phyloP scores from a whole-genome alignment of 257 asterid genomes.

The Nicotiana knightiana region DNA sequence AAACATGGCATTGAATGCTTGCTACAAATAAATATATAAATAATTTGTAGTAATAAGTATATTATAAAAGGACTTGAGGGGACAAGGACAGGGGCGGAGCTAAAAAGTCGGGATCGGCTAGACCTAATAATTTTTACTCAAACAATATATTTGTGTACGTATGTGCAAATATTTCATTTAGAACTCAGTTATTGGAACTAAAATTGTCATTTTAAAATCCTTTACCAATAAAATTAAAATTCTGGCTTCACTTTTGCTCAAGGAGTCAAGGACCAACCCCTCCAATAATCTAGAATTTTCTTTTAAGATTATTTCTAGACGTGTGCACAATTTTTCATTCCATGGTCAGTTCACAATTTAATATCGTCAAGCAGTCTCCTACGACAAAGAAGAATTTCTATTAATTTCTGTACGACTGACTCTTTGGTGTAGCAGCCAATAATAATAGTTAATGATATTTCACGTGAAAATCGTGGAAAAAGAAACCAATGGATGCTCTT shows the following conservation, averaged over 20 bases:
- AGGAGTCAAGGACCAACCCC: not conserved
- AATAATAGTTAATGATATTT: not conserved
- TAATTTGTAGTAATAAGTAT: not conserved
- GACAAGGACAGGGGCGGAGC: not conserved
- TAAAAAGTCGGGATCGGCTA: no score
- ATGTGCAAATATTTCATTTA: no score
- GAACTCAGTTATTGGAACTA: no score
- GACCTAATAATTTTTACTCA: no score
- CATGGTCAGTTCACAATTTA: not conserved
- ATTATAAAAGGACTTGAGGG: not conserved
- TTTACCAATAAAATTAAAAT: no score
- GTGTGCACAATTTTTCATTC: not conserved
- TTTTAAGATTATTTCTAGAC: not conserved
- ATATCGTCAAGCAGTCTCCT: not conserved
- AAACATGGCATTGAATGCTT: not conserved
- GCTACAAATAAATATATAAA: not conserved
- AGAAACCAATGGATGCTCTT: not conserved
- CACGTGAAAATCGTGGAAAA: not conserved
- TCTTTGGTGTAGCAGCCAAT: not conserved
- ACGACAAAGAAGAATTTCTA: not conserved
- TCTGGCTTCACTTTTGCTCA: rapidly evolving
- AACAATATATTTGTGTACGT: no score
- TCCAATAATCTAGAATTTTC: not conserved
- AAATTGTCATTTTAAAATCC: no score
- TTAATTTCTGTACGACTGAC: not conserved